Conservation (phyloP, 2,329 filamentous ascomycete species). For the Didymella sp. region DNA sequence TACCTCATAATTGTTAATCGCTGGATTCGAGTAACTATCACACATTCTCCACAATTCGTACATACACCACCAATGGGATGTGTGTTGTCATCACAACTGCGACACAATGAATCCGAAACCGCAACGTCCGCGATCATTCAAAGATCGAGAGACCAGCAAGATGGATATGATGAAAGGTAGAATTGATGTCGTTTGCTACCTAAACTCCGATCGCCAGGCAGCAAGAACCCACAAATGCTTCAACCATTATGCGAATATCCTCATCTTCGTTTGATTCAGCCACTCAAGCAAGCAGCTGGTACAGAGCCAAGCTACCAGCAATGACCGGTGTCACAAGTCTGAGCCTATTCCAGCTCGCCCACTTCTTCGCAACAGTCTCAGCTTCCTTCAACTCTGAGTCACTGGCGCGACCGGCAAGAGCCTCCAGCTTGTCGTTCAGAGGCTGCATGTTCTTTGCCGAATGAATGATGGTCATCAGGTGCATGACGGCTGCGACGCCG, state of each 20-base stretch:
- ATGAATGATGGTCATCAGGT: conserved; percentile 58
- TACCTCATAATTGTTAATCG: neutral
- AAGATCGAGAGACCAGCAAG: neutral
- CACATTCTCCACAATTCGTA: too few species aligned
- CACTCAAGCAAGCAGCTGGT: conserved; percentile 32
- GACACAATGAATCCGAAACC: neutral
- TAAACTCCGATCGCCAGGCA: neutral
- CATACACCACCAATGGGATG: neutral
- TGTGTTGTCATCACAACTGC: neutral
- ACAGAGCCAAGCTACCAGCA: conserved; percentile 45
- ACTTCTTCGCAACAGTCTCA: conserved; percentile 43
- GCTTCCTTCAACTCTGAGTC: conserved; percentile 45
- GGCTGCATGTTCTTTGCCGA: conserved; percentile 61
- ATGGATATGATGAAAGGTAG: neutral
- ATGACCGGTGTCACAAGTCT: conserved; percentile 46
- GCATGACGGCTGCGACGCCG: conserved; percentile 53
- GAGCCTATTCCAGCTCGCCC: conserved; percentile 48
- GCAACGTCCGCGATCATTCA: neutral
- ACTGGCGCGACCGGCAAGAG: conserved; percentile 43
- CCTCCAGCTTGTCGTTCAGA: conserved; percentile 58
- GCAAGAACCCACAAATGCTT: neutral
- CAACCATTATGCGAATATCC: neutral
- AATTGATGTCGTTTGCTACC: neutral
- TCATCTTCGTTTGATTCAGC: neutral
- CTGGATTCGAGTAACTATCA: neutral